phyloP scores from a whole-genome alignment of 2,329 filamentous ascomycete species.

The Cladophialophora immunda region DNA sequence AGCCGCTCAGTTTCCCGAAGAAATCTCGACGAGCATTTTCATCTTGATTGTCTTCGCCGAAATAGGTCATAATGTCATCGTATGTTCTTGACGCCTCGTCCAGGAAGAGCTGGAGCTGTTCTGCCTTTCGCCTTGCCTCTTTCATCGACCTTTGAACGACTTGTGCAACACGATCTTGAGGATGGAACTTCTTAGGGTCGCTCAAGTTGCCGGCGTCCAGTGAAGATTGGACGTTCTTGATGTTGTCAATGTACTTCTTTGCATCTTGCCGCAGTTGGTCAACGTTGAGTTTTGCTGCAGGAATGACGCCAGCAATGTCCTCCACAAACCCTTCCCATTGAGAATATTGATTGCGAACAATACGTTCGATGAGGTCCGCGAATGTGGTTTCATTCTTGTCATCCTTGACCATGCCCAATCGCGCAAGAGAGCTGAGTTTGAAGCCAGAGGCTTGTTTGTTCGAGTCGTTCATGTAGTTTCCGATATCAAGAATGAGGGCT shows the following conservation, averaged over 20 bases:
- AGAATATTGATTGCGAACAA: conserved; percentile 94
- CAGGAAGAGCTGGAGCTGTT: conserved; percentile 92
- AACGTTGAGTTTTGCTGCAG: conserved; percentile 89
- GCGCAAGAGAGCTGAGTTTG: conserved; percentile 92
- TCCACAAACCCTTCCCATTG: conserved; percentile 90
- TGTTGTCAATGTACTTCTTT: conserved; percentile 91
- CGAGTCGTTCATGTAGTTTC: conserved; percentile 99
- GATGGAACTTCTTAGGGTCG: conserved; percentile 97
- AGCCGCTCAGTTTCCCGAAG: conserved; percentile 90
- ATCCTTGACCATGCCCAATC: conserved; percentile 97
- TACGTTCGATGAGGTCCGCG: conserved; percentile 93
- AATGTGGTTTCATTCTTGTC: conserved; percentile 98
- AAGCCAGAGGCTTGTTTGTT: conserved; percentile 98
- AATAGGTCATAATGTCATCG: conserved; percentile 95
- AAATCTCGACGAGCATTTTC: conserved; percentile 95
- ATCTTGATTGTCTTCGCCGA: conserved; percentile 90
- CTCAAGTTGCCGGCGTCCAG: conserved; percentile 93
- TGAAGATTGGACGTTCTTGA: conserved; percentile 90
- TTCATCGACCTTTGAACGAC: conserved; percentile 95
- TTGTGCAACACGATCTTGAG: conserved; percentile 91
- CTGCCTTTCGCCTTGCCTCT: conserved; percentile 92
- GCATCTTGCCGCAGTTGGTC: conserved; percentile 89
- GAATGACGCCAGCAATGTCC: conserved; percentile 82
- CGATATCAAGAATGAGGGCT: conserved; percentile 94
- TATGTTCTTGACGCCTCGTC: conserved; percentile 92